These are phyloP conservation scores for Helminthosporium solani DNA, from an alignment of 2,329 filamentous ascomycete species.

Conservation along the genomic window DNA sequence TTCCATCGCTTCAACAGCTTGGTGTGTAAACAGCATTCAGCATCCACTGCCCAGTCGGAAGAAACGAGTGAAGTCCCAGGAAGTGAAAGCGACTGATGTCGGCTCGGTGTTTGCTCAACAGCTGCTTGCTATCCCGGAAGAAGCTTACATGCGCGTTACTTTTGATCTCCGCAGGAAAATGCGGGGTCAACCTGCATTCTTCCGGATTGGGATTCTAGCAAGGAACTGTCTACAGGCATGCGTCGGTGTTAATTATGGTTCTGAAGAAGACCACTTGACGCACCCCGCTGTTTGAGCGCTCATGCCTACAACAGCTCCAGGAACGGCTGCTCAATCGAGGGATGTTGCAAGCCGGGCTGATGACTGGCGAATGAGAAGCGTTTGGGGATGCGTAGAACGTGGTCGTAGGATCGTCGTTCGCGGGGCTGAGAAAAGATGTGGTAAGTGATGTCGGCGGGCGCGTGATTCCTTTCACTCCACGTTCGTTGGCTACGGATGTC, in stretches of 20 bases:
- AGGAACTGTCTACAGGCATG: conserved; percentile 23
- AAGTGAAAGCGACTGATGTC: too few relatives aligned
- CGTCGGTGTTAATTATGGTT: conserved; percentile 18
- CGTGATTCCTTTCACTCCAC: conserved; percentile 38
- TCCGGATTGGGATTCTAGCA: conserved; percentile 18
- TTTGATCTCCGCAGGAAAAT: conserved; percentile 34
- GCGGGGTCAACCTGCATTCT: conserved; percentile 37
- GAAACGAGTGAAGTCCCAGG: too few relatives aligned
- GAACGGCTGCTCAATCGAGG: conserved; percentile 22
- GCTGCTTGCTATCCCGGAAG: too few relatives aligned
- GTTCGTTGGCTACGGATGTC: conserved; percentile 19
- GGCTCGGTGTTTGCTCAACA: too few relatives aligned
- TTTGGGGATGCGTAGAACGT: conserved; percentile 16
- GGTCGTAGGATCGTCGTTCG: conserved; percentile 18
- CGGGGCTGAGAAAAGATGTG: conserved; percentile 18
- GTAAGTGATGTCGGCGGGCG: conserved; percentile 27
- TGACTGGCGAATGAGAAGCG: conserved; percentile 18
- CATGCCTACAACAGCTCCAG: conserved; percentile 28
- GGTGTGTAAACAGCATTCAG: background rate
- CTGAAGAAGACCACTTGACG: conserved; percentile 2
- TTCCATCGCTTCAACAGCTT: background rate
- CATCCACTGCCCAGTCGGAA: too few relatives aligned
- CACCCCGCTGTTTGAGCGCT: conserved; percentile 15
- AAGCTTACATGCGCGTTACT: conserved; percentile 29
- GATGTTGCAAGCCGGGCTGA: conserved; percentile 3